These are phyloP conservation scores for Aspergillus sp. DNA, from an alignment of 2,329 filamentous ascomycete genomes.

Conservation along the genomic window DNA sequence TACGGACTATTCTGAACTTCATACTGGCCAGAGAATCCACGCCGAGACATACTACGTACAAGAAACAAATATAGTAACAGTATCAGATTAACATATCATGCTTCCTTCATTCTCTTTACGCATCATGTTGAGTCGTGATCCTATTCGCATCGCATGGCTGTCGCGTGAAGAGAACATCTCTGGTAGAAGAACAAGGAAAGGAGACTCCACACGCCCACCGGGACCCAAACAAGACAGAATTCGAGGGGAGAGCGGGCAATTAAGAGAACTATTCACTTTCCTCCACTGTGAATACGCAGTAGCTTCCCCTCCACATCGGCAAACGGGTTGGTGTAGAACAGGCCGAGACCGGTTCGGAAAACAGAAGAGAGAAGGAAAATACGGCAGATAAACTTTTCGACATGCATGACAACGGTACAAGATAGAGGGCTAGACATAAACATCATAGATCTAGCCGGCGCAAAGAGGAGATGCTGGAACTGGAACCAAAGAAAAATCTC, in stretches of 20 bases:
- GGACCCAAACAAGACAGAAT: conserved; percentile 25
- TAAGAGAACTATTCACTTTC: background rate
- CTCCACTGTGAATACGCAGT: background rate
- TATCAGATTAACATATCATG: conserved; percentile 7
- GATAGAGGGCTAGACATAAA: conserved; percentile 34
- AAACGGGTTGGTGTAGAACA: conserved; percentile 36
- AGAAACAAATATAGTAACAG: background rate
- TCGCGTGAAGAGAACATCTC: conserved; percentile 25
- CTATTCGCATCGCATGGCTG: conserved; percentile 27
- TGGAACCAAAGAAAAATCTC: conserved; percentile 21
- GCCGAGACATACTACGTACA: background rate
- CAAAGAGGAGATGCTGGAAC: conserved; percentile 20
- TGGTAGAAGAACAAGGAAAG: conserved; percentile 25
- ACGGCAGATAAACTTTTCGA: conserved; percentile 37
- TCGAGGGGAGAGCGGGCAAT: conserved; percentile 16
- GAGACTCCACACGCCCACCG: conserved; percentile 29
- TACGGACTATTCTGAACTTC: too few species aligned
- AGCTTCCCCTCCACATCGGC: conserved; percentile 34
- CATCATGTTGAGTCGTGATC: conserved; percentile 22
- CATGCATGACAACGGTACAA: conserved; percentile 35
- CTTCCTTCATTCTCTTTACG: conserved; percentile 10
- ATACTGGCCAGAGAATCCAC: too few species aligned
- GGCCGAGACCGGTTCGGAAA: conserved; percentile 30
- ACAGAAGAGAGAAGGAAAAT: conserved; percentile 20
- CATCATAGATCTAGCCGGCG: conserved; percentile 28